Evolutionary conservation across 768 basidiomycete genomes (phyloP).

Genomic region (Rhizopogon roseolus): DNA sequence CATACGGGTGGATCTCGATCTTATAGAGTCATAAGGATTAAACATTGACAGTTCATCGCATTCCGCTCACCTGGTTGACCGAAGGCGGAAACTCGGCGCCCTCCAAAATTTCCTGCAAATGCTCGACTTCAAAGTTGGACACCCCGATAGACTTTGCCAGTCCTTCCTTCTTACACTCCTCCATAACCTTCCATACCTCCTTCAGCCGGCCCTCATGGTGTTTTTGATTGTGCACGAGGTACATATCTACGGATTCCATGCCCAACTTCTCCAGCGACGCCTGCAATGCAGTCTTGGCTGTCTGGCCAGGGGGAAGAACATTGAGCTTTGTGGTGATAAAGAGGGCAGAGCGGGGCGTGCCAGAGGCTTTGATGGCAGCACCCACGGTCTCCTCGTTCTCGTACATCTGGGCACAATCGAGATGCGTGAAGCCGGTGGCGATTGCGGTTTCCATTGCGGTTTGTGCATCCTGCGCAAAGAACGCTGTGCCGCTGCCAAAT

Average conservation of each 20-base stretch:
- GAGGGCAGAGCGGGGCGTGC: constrained; percentile 32
- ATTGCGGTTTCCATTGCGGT: constrained; percentile 25
- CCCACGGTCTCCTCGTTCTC: constrained; percentile 34
- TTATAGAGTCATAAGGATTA: constrained; percentile 2
- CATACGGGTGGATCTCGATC: constrained; percentile 38
- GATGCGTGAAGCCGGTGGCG: constrained; percentile 30
- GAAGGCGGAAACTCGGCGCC: constrained; percentile 36
- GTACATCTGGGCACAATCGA: constrained; percentile 38
- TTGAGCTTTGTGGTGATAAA: constrained; percentile 41
- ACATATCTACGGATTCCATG: constrained; percentile 38
- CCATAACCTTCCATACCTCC: constrained; percentile 40
- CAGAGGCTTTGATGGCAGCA: constrained; percentile 23
- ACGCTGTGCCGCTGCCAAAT: constrained; percentile 35
- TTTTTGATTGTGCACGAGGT: constrained; percentile 37
- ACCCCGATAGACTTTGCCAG: constrained; percentile 36
- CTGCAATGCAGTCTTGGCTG: constrained; percentile 32
- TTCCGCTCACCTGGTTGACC: constrained; percentile 37
- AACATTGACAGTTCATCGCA: neutral
- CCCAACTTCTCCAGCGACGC: constrained; percentile 36
- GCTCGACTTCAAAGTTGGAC: constrained; percentile 37
- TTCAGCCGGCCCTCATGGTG: constrained; percentile 20
- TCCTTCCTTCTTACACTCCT: constrained; percentile 37
- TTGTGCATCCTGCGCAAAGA: constrained; percentile 24
- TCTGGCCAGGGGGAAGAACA: constrained; percentile 23
- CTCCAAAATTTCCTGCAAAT: constrained; percentile 35